These are phyloP conservation scores for Jacaranda copaia DNA, from an alignment of 257 asterid species.

Conservation along the genomic window DNA sequence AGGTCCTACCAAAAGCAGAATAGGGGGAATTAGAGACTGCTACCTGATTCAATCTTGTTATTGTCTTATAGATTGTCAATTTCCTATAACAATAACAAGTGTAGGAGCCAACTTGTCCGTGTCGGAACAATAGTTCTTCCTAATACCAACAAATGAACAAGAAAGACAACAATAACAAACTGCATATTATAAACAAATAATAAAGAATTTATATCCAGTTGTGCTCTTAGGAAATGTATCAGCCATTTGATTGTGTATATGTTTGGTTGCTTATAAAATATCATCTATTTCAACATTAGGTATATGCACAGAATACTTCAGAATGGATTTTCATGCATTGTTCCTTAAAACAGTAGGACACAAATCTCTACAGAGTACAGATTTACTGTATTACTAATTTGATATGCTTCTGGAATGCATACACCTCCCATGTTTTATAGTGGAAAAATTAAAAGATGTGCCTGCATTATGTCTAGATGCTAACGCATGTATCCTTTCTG, in stretches of 20 bases:
- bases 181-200: background rate
- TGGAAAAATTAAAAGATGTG: background rate
- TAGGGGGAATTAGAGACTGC: conserved; percentile 11
- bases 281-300: background rate
- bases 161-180: background rate
- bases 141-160: conserved; percentile 1
- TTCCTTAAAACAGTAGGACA: conserved; percentile 9
- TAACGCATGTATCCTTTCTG: too few relatives aligned
- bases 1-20: conserved; percentile 64
- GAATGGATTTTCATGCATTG: conserved; percentile 7
- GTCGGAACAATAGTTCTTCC: conserved; percentile 8
- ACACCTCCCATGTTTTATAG: background rate
- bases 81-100: background rate
- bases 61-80: background rate
- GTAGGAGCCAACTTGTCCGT: background rate
- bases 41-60: conserved; percentile 25
- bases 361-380: background rate
- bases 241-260: background rate
- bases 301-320: background rate
- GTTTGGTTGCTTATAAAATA: background rate
- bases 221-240: background rate
- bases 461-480: too few relatives aligned
- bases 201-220: background rate
- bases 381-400: background rate
- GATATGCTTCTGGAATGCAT: background rate